Base-by-base conservation (phyloP, 805 yeast genomes). In the Candida khao-thaluensis region DNA sequence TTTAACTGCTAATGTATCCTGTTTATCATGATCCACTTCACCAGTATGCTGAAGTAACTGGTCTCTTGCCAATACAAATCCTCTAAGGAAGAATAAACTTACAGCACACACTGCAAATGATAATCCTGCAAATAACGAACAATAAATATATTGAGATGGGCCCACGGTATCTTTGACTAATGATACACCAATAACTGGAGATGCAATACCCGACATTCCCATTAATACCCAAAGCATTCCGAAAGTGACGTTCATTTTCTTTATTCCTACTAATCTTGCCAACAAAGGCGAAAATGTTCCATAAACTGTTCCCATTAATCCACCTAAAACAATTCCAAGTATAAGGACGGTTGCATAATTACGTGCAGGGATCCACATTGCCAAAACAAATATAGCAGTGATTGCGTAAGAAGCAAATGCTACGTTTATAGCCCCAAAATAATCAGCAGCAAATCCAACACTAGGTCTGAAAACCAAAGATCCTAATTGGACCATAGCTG, bases 401-500 rank as follows among this genome's bases (percentile, higher is more conserved):
- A 38, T 3, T 9, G 22, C 14, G 43, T 64, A 62, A 5, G 52
- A 49, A 5, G 42, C 38, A 26, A 42, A 35, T 1, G 59, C 64
- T 5, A 72, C 63, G 3, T 78, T 74, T 15, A 76, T 57, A 0
- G 81, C 63, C 0, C 86, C 87, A 42, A 56, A 61, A 11, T 24
- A 49, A 50, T 81, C 85, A 3, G 76, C 61, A 2, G 76, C 14
- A 15, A 56, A 52, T 2, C 87, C 86, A 7, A 72, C 64, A 0
- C 54, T 4, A 2, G 86, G 85, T 47, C 86, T 62, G 3, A 82
- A 82, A 35, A 69, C 43, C 7, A 73, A 56, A 5, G 71, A 71
- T 2, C 85, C 85, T 10, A 76, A 72, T 30, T 79, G 74, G 9
- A 76, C 65, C 80, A 78, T 73, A 12, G 83, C 79, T 0, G 81